Evolutionary conservation across 257 asterid species (phyloP), one percentile per base, ranked within the genome.

Genomic region (Lycium ferocissimum): DNA sequence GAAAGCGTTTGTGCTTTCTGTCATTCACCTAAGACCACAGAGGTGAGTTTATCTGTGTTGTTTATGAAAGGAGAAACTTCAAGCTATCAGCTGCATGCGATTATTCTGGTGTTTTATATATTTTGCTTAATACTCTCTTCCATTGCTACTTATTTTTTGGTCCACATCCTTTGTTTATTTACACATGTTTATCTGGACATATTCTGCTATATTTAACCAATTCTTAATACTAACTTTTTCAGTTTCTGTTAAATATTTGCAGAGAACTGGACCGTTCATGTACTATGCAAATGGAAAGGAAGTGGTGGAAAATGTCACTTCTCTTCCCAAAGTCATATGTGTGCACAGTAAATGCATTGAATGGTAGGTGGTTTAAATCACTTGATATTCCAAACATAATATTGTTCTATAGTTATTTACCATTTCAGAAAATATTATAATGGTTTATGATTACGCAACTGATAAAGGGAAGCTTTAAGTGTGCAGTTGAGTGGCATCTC

Each of bases 321-420:
- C 79, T 53, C 79, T 59, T 85, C 83, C 94, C 88, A 87, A 91
- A 59, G 89, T 92, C 80, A 89, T 91, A 85, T 84, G 95, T 54
- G 95, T 92, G 85, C 99, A 95, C 84, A 87, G 81, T 43, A 93
- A 90, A 89, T 96, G 99, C 91, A 91, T 95, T 86, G 96, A 94
- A 59, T 96, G 99, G 99, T 96, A 92, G 37, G 93, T 17, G 47
- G 73, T 83, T 79, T 75, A 49, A 75, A 75, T 75, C 81, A 49
- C 12, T 80, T 35, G 83, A 4, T 65, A 57, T 80, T 85, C 53
- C 71, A 59, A 40, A 75, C 20, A 49, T 75, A 75, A 3, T 22
- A 22, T 75, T 49, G 81, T 47, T 63, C 65, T 49, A 12, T 83
- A 11, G 7, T 26, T 47, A 73, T 13, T 49, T 8, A 2, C 83